phyloP scores from a whole-genome alignment of 2,329 filamentous ascomycete genomes.

The Cadophora gregata region DNA sequence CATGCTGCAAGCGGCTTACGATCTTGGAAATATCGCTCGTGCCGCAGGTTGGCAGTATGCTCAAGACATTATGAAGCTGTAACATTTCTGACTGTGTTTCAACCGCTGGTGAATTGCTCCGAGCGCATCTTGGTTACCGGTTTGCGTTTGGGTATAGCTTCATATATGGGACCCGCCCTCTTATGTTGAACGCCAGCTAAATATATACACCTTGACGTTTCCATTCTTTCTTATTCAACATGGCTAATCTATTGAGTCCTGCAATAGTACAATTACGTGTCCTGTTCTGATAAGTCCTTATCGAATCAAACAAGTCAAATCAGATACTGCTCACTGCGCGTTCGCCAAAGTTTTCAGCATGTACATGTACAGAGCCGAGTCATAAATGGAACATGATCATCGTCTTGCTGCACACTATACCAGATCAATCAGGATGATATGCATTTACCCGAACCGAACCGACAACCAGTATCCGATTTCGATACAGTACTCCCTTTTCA shows the following conservation, averaged over 20 bases:
- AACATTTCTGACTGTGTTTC: constrained; percentile 8
- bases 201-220: constrained; percentile 9
- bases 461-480: too few relatives aligned
- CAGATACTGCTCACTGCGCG: neutral
- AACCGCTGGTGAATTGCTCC: neutral
- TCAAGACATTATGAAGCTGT: constrained; percentile 5
- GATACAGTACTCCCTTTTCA: neutral
- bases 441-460: constrained; percentile 12
- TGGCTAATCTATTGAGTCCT: neutral
- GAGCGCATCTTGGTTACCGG: neutral
- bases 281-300: neutral
- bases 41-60: neutral
- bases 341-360: neutral
- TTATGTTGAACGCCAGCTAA: constrained; percentile 5
- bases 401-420: neutral
- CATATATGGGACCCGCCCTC: neutral
- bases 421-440: constrained; percentile 2
- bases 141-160: constrained; percentile 5
- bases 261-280: neutral
- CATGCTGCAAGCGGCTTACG: constrained; percentile 9
- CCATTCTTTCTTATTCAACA: neutral
- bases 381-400: neutral
- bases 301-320: neutral
- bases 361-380: neutral
- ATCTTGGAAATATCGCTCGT: neutral